A percentile compares a stretch with the other conserved stretches of the same genome.
phyloP scores from a whole-genome alignment of 2,329 filamentous ascomycete genomes.

The Amauroascus niger region DNA sequence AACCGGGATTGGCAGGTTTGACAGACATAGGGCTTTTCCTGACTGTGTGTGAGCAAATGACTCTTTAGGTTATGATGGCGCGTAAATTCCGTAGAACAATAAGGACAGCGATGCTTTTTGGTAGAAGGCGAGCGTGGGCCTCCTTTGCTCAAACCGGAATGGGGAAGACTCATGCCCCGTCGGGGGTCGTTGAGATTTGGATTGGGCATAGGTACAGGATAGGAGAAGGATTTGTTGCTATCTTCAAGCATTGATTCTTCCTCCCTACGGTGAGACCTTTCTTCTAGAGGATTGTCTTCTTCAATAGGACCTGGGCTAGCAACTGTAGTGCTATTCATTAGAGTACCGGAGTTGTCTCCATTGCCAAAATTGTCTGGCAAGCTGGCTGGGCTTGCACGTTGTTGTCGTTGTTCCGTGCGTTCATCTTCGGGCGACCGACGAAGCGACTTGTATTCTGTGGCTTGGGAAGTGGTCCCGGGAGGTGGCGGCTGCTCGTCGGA shows the following conservation, averaged over 20 bases:
- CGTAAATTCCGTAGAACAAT: slow-evolving; percentile 93
- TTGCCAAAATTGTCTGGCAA: slow-evolving; percentile 39
- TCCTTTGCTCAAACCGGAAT: slow-evolving; percentile 46
- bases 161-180: slow-evolving; percentile 51
- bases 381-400: slow-evolving; percentile 20
- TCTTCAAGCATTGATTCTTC: slow-evolving; percentile 32
- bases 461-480: background rate
- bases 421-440: slow-evolving; percentile 36
- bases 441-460: slow-evolving; percentile 32
- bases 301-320: slow-evolving; percentile 41
- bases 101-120: slow-evolving; percentile 94
- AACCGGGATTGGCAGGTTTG: slow-evolving; percentile 90
- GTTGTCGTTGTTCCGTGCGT: slow-evolving; percentile 3
- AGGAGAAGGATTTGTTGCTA: slow-evolving; percentile 52
- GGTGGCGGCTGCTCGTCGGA: slow-evolving; percentile 2
- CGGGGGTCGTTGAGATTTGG: slow-evolving; percentile 42
- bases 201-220: slow-evolving; percentile 48
- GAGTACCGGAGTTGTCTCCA: slow-evolving; percentile 42
- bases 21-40: slow-evolving; percentile 95
- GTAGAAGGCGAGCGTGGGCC: slow-evolving; percentile 60
- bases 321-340: slow-evolving; percentile 42
- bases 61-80: slow-evolving; percentile 96
- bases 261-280: slow-evolving; percentile 31
- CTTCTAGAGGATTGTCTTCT: slow-evolving; percentile 36
- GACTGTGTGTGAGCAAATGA: slow-evolving; percentile 90